Base-by-base conservation (phyloP, 2,329 filamentous ascomycete genomes). In the Calonectria pteridis region DNA sequence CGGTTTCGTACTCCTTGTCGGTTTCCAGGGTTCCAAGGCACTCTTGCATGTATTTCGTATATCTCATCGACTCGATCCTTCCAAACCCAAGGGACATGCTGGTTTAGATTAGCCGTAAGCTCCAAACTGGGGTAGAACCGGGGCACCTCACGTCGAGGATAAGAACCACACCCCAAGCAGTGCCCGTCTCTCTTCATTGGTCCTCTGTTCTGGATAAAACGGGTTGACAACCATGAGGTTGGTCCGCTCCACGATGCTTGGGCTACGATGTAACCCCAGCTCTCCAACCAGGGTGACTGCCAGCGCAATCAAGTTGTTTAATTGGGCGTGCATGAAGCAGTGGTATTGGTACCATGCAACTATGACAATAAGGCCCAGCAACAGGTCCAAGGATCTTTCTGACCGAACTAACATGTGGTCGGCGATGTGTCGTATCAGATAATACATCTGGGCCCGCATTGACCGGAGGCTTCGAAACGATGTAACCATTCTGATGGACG, bases 101-200 rank as follows among this genome's bases (percentile, higher is more conserved):
- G n/a, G 23, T n/a, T 46, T 0, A 14, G 2, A 14, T 82, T 16
- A 81, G 62, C 4, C 18, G 26, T 6, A 23, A 16, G 10, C 13
- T n/a, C 28, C 31, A 4, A 23, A 28, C 26, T 14, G 37, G 40
- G 35, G 13, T 3, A 0, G 3, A 0, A 26, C 2, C 6, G 0
- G 2, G 28, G 3, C 6, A 16, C 82, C 87, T 78, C 82, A 91
- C 89, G 86, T 85, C 13, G 88, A 90, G 18, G 84, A 87, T 35
- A 91, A 74, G 72, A 90, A 91, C 86, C 89, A 91, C 2, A 88
- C 86, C 0, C 88, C 90, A 0, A 90, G 82, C 0, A 91, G 82
- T 0, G 86, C 84, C n/a, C 90, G 84, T 13, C 86, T 84, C 73
- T 91, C 89, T 49, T 91, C 89, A 10, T 88, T 86, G 0, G 86